These are phyloP conservation scores for Nannochloropsis granulata DNA, from an alignment of 108 stramenopile species.

Conservation along the genomic window DNA sequence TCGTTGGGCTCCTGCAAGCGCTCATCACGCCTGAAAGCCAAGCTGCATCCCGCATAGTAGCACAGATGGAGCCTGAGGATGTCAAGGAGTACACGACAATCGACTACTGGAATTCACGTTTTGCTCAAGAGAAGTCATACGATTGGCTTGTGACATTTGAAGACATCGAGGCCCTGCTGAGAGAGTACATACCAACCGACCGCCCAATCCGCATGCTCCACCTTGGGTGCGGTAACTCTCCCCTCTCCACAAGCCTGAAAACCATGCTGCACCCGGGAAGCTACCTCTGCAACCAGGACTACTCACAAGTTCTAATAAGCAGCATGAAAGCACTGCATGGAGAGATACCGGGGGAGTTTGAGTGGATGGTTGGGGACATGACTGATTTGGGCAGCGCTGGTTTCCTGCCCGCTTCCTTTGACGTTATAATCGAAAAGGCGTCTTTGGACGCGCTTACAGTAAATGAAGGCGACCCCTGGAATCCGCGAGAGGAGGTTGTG, in stretches of 20 bases:
- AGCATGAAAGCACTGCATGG: not conserved
- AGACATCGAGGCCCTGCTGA: not conserved
- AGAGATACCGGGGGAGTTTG: not conserved
- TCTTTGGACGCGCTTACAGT: not conserved
- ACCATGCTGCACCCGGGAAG: not conserved
- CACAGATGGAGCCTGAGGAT: not conserved
- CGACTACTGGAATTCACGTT: not conserved
- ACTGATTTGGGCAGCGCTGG: not conserved
- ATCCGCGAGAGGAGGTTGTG: not conserved
- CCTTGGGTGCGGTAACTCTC: not conserved
- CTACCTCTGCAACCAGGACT: not conserved
- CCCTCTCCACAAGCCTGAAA: not conserved
- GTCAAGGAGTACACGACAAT: not conserved
- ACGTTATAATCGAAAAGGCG: not conserved
- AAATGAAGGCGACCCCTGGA: not conserved
- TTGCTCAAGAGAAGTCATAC: not conserved
- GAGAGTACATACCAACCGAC: not conserved
- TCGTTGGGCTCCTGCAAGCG: no score
- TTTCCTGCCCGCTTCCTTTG: not conserved
- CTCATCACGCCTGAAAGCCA: no score
- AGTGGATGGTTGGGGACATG: not conserved
- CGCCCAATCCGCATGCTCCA: not conserved
- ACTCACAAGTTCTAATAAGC: not conserved
- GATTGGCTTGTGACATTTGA: not conserved
- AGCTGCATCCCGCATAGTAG: no score